Evolutionary conservation across 208 protist genomes (phyloP).

Genomic region (Leishmania braziliensis): DNA sequence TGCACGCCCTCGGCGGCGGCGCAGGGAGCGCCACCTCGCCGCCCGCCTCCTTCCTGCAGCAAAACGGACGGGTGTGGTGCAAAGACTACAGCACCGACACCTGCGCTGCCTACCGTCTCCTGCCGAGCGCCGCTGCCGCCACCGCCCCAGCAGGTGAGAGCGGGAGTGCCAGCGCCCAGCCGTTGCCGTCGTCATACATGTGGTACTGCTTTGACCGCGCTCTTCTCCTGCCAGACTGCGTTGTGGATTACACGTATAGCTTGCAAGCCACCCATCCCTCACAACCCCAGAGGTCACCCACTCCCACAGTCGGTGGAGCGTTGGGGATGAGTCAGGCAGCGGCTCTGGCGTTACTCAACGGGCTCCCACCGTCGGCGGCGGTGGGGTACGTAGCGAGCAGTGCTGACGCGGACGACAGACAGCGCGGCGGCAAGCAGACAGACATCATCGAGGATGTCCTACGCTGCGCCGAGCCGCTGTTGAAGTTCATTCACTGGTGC

Average conservation of each 20-base stretch:
- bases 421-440: not conserved
- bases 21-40: not conserved
- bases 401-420: not conserved
- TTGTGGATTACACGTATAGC: constrained; percentile 88
- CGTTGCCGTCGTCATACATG: constrained; percentile 40
- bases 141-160: not conserved
- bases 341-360: not conserved
- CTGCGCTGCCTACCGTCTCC: constrained; percentile 70
- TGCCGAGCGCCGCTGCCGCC: constrained; percentile 29
- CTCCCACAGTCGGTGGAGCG: not conserved
- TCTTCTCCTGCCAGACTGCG: constrained; percentile 82
- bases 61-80: constrained; percentile 33
- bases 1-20: constrained; percentile 21
- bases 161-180: constrained; percentile 4
- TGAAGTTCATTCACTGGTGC: constrained; percentile 32
- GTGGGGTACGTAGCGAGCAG: not conserved
- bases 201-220: constrained; percentile 90
- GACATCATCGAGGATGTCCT: constrained; percentile 27
- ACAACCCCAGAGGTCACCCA: constrained; percentile 9
- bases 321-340: not conserved
- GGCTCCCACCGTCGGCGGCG: not conserved
- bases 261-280: constrained; percentile 5
- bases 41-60: constrained; percentile 34
- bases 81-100: constrained; percentile 65
- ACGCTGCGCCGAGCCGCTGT: constrained; percentile 18